phyloP scores from a whole-genome alignment of 2,329 filamentous ascomycete genomes.

The Aspergillus amoenus region DNA sequence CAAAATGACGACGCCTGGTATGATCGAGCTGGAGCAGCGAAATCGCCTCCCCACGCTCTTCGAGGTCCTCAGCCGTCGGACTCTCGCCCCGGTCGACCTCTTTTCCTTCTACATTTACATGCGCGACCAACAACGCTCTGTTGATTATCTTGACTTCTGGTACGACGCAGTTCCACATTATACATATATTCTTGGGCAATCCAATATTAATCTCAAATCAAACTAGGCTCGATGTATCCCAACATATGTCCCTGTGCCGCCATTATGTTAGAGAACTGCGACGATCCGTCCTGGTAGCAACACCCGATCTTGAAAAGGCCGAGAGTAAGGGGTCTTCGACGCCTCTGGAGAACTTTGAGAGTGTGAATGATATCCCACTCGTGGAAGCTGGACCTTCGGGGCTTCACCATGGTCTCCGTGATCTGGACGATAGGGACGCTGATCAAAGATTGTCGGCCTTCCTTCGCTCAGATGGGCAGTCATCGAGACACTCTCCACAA shows the following conservation, averaged over 20 bases:
- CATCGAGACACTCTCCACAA: slow-evolving; percentile 53
- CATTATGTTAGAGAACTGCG: slow-evolving; percentile 96
- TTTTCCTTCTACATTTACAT: slow-evolving; percentile 99
- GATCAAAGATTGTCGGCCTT: slow-evolving; percentile 92
- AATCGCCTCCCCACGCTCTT: slow-evolving; percentile 92
- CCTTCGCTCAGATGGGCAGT: slow-evolving; percentile 62
- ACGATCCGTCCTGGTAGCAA: slow-evolving; percentile 87
- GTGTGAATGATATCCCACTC: slow-evolving; percentile 60
- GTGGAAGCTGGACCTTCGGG: slow-evolving; percentile 53
- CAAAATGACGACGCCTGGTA: slow-evolving; percentile 31
- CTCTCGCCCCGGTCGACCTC: slow-evolving; percentile 91
- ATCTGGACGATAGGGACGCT: slow-evolving; percentile 72
- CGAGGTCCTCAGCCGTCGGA: slow-evolving; percentile 90
- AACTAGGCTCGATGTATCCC: slow-evolving; percentile 92
- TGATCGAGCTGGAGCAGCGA: slow-evolving; percentile 53
- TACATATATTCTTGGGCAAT: not conserved
- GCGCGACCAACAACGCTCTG: slow-evolving; percentile 95
- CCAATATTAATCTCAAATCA: slow-evolving; percentile 11
- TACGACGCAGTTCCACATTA: slow-evolving; percentile 46
- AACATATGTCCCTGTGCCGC: slow-evolving; percentile 94
- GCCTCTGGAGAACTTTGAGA: slow-evolving; percentile 70
- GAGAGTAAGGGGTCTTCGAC: slow-evolving; percentile 82
- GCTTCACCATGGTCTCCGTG: slow-evolving; percentile 56
- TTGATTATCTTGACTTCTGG: slow-evolving; percentile 99
- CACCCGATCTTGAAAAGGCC: slow-evolving; percentile 80